Conservation (phyloP, 768 basidiomycete genomes). For the Sarcomyxa edulis region DNA sequence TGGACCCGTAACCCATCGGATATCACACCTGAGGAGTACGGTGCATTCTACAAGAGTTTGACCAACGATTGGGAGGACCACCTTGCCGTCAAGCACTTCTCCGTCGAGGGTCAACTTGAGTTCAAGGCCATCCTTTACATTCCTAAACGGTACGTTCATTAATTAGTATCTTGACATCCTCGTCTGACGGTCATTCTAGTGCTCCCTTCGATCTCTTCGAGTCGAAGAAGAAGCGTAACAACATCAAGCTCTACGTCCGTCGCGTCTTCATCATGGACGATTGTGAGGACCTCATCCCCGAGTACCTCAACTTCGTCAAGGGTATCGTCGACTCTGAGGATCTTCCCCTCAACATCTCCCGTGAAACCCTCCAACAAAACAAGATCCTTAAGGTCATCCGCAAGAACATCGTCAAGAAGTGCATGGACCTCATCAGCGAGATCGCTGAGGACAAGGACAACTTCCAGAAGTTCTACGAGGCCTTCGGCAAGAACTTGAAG, state of each 20-base stretch:
- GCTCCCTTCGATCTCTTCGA: constrained; percentile 99
- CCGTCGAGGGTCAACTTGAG: constrained; percentile 99
- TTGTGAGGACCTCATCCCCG: constrained; percentile 98
- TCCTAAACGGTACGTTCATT: constrained; percentile 87
- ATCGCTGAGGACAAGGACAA: constrained; percentile 99
- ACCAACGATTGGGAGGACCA: constrained; percentile 99
- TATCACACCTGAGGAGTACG: constrained; percentile 91
- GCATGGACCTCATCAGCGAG: constrained; percentile 89
- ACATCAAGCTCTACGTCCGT: constrained; percentile 99
- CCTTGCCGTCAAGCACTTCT: constrained; percentile 99
- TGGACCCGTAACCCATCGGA: constrained; percentile 99
- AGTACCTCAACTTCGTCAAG: constrained; percentile 99
- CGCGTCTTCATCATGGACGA: constrained; percentile 99
- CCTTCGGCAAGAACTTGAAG: constrained; percentile 99
- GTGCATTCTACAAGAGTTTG: constrained; percentile 97
- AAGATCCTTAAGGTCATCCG: constrained; percentile 99
- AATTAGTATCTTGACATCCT: not conserved
- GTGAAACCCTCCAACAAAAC: constrained; percentile 99
- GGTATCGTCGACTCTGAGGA: constrained; percentile 99
- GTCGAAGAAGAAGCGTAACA: constrained; percentile 99
- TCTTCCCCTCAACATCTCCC: constrained; percentile 98
- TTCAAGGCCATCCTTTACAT: constrained; percentile 99
- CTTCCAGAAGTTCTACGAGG: constrained; percentile 94
- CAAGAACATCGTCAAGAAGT: constrained; percentile 99
- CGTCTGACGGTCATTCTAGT: constrained; percentile 31